Percentiles rank a stretch among this genome's conserved stretches.
Conservation (phyloP, 2,329 filamentous ascomycete genomes). For the Calonectria pteridis region DNA sequence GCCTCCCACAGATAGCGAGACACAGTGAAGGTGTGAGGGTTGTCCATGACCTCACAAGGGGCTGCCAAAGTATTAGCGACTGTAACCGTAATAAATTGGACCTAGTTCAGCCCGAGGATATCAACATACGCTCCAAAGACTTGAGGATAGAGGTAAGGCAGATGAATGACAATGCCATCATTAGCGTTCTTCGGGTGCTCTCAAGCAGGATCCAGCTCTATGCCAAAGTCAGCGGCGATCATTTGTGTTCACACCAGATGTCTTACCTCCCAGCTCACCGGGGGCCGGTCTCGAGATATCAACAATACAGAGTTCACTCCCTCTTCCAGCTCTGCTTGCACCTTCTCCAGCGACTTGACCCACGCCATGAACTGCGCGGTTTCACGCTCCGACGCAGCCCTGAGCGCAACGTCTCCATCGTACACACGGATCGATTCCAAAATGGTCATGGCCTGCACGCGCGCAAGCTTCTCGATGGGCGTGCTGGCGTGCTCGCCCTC, state of each 20-base stretch:
- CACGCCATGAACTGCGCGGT: slow-evolving; percentile 51
- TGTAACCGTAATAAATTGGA: too few species aligned
- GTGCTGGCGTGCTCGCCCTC: slow-evolving; percentile 49
- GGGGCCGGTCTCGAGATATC: slow-evolving; percentile 48
- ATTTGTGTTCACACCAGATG: not conserved
- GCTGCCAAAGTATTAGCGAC: slow-evolving; percentile 27
- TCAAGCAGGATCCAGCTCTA: slow-evolving; percentile 58
- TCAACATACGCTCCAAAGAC: slow-evolving; percentile 46
- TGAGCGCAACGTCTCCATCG: slow-evolving; percentile 57
- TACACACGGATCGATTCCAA: slow-evolving; percentile 58
- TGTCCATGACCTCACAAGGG: slow-evolving; percentile 33
- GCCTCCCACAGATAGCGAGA: slow-evolving; percentile 60
- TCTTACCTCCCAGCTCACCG: slow-evolving; percentile 57
- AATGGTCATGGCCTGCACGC: slow-evolving; percentile 57
- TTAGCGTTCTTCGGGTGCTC: slow-evolving; percentile 54
- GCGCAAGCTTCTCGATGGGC: slow-evolving; percentile 55
- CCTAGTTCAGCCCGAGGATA: not conserved
- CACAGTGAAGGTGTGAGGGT: slow-evolving; percentile 49
- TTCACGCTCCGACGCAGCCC: slow-evolving; percentile 57
- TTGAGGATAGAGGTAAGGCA: slow-evolving; percentile 52
- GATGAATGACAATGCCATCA: slow-evolving; percentile 49
- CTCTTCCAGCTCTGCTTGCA: slow-evolving; percentile 51
- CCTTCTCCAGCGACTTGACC: slow-evolving; percentile 49
- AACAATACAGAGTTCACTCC: slow-evolving; percentile 35
- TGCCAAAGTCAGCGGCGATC: slow-evolving; percentile 8